Conservation (phyloP, 495 filamentous ascomycete species). For the Penicillium fimorum region DNA sequence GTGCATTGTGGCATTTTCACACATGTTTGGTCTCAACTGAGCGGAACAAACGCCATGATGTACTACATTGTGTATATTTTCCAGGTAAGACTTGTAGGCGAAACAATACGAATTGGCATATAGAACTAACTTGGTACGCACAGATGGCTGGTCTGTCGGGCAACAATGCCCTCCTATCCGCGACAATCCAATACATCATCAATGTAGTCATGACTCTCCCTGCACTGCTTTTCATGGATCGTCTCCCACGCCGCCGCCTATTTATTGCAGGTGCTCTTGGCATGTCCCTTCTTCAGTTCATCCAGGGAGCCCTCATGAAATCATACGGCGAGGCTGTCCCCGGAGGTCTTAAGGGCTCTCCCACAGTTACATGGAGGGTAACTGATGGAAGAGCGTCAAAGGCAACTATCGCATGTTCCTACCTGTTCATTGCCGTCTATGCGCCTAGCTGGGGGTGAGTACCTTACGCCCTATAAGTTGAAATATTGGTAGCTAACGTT, state of each 20-base stretch:
- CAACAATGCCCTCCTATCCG: constrained; percentile 56
- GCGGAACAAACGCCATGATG: constrained; percentile 78
- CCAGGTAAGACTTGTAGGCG: constrained; percentile 31
- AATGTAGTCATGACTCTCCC: constrained; percentile 66
- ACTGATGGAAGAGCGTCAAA: constrained; percentile 45
- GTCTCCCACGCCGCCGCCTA: constrained; percentile 51
- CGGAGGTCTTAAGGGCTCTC: constrained; percentile 32
- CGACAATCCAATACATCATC: constrained; percentile 77
- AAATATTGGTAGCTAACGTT: background rate
- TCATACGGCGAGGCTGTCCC: constrained; percentile 55
- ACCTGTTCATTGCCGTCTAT: constrained; percentile 64
- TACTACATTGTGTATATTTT: constrained; percentile 78
- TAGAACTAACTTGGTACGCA: background rate
- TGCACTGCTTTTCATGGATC: constrained; percentile 57
- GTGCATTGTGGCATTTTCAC: constrained; percentile 69
- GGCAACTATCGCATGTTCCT: constrained; percentile 61
- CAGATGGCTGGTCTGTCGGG: constrained; percentile 37
- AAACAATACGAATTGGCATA: constrained; percentile 47
- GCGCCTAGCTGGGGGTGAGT: constrained; percentile 46
- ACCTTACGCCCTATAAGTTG: background rate
- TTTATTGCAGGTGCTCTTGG: constrained; percentile 50
- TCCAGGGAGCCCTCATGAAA: constrained; percentile 58
- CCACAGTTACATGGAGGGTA: constrained; percentile 58
- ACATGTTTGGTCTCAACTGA: constrained; percentile 75
- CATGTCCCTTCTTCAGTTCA: constrained; percentile 53